Conservation (phyloP, 805 yeast genomes). For the Sungouiella blattae region DNA sequence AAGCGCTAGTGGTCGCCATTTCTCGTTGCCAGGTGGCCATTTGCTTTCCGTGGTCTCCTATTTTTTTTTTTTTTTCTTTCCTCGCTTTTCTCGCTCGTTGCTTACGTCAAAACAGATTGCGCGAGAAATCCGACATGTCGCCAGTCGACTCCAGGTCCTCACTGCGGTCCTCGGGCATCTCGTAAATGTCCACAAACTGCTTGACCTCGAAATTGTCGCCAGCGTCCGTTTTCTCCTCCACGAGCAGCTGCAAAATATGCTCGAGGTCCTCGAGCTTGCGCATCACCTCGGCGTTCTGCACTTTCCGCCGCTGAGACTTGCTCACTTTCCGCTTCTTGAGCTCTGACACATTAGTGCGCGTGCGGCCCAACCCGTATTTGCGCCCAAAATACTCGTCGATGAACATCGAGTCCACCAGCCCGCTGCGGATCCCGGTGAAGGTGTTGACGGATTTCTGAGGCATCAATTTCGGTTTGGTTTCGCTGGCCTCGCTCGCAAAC, state of each 20-base stretch:
- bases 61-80: too few species aligned
- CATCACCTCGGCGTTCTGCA: not conserved
- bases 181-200: not conserved
- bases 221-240: too few species aligned
- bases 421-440: conserved; percentile 32
- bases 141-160: too few species aligned
- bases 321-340: not conserved
- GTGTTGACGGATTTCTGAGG: conserved; percentile 33
- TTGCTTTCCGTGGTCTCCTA: too few species aligned
- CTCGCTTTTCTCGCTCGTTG: too few species aligned
- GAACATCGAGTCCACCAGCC: conserved; percentile 37
- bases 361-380: conserved; percentile 19
- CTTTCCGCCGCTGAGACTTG: not conserved
- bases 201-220: not conserved
- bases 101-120: not conserved
- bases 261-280: not conserved
- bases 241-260: not conserved
- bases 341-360: not conserved
- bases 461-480: conserved; percentile 8
- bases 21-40: too few species aligned
- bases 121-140: not conserved
- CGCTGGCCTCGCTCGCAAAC: conserved; percentile 1
- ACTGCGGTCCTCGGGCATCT: not conserved
- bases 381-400: conserved; percentile 31
- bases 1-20: too few species aligned